A percentile compares a stretch with the other conserved stretches of the same genome.
Evolutionary conservation across 768 basidiomycete genomes (phyloP).

Genomic region (Agaricus subrufescens): DNA sequence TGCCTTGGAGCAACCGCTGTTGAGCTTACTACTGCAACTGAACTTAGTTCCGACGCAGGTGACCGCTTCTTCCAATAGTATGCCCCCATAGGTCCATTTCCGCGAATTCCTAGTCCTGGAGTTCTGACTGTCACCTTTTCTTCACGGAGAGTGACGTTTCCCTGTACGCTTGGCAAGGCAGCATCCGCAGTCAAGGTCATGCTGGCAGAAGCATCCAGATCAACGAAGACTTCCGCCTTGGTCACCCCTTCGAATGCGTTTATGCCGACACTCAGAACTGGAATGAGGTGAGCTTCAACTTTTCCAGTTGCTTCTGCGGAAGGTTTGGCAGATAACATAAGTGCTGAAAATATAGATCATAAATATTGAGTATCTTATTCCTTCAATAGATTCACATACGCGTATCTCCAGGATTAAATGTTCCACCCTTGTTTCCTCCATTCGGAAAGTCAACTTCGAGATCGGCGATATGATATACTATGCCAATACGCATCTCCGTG

Average conservation of each 20-base stretch:
- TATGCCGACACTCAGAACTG: constrained; percentile 40
- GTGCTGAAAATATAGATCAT: constrained; percentile 18
- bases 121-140: background rate
- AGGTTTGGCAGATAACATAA: constrained; percentile 37
- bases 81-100: background rate
- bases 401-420: constrained; percentile 34
- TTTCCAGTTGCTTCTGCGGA: constrained; percentile 35
- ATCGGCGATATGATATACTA: constrained; percentile 38
- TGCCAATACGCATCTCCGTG: constrained; percentile 34
- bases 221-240: constrained; percentile 35
- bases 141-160: background rate
- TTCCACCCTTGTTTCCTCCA: constrained; percentile 16
- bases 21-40: too few species aligned
- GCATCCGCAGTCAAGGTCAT: constrained; percentile 23
- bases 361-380: too few species aligned
- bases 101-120: background rate
- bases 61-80: background rate
- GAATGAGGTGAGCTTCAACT: constrained; percentile 45
- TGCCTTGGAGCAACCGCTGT: too few species aligned
- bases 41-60: too few species aligned
- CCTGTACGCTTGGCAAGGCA: background rate
- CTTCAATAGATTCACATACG: constrained; percentile 26
- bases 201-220: constrained; percentile 32
- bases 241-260: constrained; percentile 31
- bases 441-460: constrained; percentile 42